Base-by-base conservation (phyloP, 768 basidiomycete species). In the Omphalotus guepiniiformis region DNA sequence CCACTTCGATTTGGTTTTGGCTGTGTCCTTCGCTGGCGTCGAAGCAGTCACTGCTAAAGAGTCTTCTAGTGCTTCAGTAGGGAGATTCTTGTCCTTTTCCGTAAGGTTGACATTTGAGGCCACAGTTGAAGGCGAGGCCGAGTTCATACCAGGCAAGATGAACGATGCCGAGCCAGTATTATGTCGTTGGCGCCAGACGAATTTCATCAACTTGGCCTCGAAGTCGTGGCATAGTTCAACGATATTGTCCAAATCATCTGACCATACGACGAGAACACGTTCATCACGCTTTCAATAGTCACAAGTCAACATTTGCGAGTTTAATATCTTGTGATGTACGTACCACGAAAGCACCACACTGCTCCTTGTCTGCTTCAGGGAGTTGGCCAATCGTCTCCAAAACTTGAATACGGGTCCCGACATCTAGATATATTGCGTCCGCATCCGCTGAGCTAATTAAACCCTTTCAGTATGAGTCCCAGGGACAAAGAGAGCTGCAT, bases 321-420 rank as follows among this genome's bases (percentile, higher is more conserved):
- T 28, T n/a, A 38, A 5, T 38, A 21, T 37, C 13, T 37, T n/a
- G 6, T 26, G 16, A 27, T 46, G 47, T 21, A 73, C 78, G 58
- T 62, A 85, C 88, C 44, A 92, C 75, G 61, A 94, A 94, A 11
- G 92, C 92, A 18, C 83, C 92, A 41, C 86, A 91, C 58, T 93
- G 91, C 60, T 93, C 91, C 69, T 93, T 93, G 60, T 93, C 88
- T 6, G 90, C 90, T 32, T 77, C 75, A 5, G 84, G 79, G 34
- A 94, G 69, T 48, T 78, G 73, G 44, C 61, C 57, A 55, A 93
- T 80, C 13, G 78, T 78, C 49, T 88, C 84, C 21, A 94, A 63
- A 47, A 94, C 82, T 64, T 94, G 92, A 43, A 94, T 93, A 5
- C 89, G 84, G 1, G 90, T 93, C 60, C 92, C 81, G 47, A 64